phyloP scores from a whole-genome alignment of 805 yeast genomes.

The Pichia heedii region DNA sequence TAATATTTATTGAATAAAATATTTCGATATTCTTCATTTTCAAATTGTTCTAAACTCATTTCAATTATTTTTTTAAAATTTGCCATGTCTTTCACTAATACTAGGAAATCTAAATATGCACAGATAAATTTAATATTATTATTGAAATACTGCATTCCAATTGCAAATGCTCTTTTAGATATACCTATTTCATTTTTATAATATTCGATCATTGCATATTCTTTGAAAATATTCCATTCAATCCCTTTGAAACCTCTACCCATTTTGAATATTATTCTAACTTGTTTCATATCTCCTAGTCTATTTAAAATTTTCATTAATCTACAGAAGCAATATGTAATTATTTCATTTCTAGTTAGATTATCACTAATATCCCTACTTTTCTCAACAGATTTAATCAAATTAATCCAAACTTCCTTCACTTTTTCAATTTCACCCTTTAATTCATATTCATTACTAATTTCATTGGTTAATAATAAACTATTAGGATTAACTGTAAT shows the following conservation, averaged over 20 bases:
- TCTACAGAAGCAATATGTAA: constrained; percentile 60
- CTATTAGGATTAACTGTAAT: constrained; percentile 61
- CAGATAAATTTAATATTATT: constrained; percentile 53
- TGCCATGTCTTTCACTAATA: constrained; percentile 55
- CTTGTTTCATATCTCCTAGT: constrained; percentile 36
- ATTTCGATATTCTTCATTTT: constrained; percentile 24
- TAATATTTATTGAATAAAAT: constrained; percentile 51
- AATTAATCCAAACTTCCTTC: constrained; percentile 37
- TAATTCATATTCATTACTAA: constrained; percentile 63
- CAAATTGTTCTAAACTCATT: constrained; percentile 47
- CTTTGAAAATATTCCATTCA: constrained; percentile 71
- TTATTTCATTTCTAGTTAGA: constrained; percentile 10
- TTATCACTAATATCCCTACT: constrained; percentile 12
- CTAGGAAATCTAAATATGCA: constrained; percentile 64
- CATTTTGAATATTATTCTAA: constrained; percentile 61
- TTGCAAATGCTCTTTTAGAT: constrained; percentile 67
- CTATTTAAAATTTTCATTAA: constrained; percentile 69
- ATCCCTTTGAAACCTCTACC: constrained; percentile 55
- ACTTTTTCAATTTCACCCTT: constrained; percentile 44
- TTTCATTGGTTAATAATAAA: constrained; percentile 52
- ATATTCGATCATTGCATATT: constrained; percentile 75
- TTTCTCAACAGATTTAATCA: constrained; percentile 35
- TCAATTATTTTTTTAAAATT: constrained; percentile 79
- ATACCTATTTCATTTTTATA: constrained; percentile 56
- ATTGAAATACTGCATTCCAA: constrained; percentile 53